phyloP scores from a whole-genome alignment of 2,329 filamentous ascomycete species.

The Scytalidium lignicola region DNA sequence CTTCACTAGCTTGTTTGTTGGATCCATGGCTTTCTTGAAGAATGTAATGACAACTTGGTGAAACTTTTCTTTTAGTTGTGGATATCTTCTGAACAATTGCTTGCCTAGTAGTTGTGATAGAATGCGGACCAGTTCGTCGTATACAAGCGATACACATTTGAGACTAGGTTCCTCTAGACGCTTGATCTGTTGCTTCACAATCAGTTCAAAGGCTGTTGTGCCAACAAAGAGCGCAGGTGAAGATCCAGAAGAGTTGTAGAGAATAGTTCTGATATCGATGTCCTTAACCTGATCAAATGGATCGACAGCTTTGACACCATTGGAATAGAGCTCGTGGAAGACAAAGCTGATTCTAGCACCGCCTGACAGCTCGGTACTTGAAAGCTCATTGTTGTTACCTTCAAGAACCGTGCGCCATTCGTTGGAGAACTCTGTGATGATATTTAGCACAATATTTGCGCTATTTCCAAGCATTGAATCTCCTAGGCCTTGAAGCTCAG shows the following conservation, averaged over 20 bases:
- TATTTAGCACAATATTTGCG: constrained; percentile 93
- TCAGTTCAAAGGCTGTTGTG: constrained; percentile 95
- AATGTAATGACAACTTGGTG: constrained; percentile 87
- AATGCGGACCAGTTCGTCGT: constrained; percentile 95
- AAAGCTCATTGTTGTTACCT: constrained; percentile 93
- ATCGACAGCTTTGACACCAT: constrained; percentile 95
- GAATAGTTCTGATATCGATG: constrained; percentile 90
- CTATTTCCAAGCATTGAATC: constrained; percentile 95
- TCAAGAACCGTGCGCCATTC: constrained; percentile 96
- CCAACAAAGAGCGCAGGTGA: constrained; percentile 95
- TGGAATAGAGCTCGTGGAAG: constrained; percentile 97
- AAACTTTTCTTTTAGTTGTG: constrained; percentile 93
- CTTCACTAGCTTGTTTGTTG: constrained; percentile 92
- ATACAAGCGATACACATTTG: constrained; percentile 96
- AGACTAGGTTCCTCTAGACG: constrained; percentile 91
- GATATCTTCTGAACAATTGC: constrained; percentile 86
- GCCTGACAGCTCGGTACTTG: constrained; percentile 88
- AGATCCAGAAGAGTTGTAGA: constrained; percentile 99
- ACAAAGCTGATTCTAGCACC: constrained; percentile 98
- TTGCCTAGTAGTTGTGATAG: constrained; percentile 85
- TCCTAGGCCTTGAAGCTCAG: constrained; percentile 77
- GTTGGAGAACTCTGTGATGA: constrained; percentile 98
- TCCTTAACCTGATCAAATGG: constrained; percentile 98
- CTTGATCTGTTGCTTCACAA: constrained; percentile 98
- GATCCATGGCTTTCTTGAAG: constrained; percentile 98